These are phyloP conservation scores for Penicillium chermesinum DNA, from an alignment of 495 filamentous ascomycete genomes.

Conservation along the genomic window DNA sequence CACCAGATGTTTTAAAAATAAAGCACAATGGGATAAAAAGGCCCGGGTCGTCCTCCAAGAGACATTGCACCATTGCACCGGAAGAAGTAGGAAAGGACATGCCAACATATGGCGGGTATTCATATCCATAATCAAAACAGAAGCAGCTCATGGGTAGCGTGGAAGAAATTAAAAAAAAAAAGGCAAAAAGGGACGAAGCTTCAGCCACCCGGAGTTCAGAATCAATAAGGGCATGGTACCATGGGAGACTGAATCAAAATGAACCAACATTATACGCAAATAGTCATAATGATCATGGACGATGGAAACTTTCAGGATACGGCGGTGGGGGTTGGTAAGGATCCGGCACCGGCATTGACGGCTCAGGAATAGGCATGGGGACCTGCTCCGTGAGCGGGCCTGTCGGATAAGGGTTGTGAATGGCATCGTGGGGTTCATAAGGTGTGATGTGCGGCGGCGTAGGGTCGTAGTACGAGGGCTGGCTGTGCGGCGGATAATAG, in stretches of 20 bases:
- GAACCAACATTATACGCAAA: slow-evolving; percentile 1
- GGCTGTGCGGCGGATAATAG: slow-evolving; percentile 14
- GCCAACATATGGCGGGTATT: slow-evolving; percentile 23
- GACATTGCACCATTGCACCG: not conserved
- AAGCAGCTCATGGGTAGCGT: slow-evolving; percentile 22
- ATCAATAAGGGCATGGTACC: not conserved
- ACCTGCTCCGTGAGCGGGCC: slow-evolving; percentile 25
- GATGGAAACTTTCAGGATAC: slow-evolving; percentile 21
- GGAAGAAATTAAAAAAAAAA: slow-evolving; percentile 7
- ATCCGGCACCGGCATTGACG: slow-evolving; percentile 23
- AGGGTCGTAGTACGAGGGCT: slow-evolving; percentile 21
- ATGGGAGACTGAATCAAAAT: slow-evolving; percentile 2
- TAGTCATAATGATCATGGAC: slow-evolving; percentile 15
- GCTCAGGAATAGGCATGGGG: slow-evolving; percentile 35
- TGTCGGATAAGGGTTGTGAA: slow-evolving; percentile 12
- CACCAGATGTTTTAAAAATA: slow-evolving; percentile 1
- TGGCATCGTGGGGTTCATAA: slow-evolving; percentile 5
- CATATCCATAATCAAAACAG: slow-evolving; percentile 16
- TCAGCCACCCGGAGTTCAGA: slow-evolving; percentile 1
- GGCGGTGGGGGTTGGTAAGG: slow-evolving; percentile 29
- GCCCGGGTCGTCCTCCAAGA: not conserved
- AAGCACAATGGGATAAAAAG: slow-evolving; percentile 4
- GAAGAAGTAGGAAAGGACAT: slow-evolving; percentile 9
- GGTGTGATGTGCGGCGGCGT: slow-evolving; percentile 19
- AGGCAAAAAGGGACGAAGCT: too few species aligned